Percentiles rank a stretch among this genome's conserved stretches.
Conservation (phyloP, 345 rosid genomes). For the Arabis alpina region DNA sequence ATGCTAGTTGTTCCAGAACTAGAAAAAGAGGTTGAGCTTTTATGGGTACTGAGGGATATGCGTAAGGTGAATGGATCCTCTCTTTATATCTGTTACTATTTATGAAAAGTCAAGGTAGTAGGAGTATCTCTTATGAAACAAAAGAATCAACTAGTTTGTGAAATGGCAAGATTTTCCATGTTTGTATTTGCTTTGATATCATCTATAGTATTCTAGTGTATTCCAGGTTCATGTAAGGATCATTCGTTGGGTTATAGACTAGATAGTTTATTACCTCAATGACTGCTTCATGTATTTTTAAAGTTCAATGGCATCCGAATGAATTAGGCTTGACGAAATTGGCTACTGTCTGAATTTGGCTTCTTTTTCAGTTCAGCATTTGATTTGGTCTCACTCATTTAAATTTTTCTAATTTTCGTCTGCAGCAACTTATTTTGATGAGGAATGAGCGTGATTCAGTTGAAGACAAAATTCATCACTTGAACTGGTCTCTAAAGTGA, state of each 20-base stretch:
- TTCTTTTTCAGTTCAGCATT: background rate
- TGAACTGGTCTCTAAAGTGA: conserved; percentile 84
- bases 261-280: background rate
- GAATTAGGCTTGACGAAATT: too few relatives aligned
- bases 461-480: conserved; percentile 84
- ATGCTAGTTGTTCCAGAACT: conserved; percentile 99
- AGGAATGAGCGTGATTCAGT: conserved; percentile 84
- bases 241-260: conserved; percentile 5
- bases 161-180: background rate
- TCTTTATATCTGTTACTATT: background rate
- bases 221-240: conserved; percentile 4
- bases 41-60: conserved; percentile 71
- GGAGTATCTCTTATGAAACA: background rate
- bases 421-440: conserved; percentile 74
- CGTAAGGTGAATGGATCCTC: conserved; percentile 64
- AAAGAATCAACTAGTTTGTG: background rate
- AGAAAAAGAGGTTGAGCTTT: conserved; percentile 88
- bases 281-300: background rate
- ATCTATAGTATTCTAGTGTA: background rate
- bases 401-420: background rate
- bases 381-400: conserved; percentile 1
- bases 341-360: background rate
- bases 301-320: too few relatives aligned
- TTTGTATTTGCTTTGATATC: background rate
- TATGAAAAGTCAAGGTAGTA: background rate